A percentile compares a stretch with the other conserved stretches of the same genome.
Conservation (phyloP, 2,329 filamentous ascomycete genomes). For the Alternaria postmessia region DNA sequence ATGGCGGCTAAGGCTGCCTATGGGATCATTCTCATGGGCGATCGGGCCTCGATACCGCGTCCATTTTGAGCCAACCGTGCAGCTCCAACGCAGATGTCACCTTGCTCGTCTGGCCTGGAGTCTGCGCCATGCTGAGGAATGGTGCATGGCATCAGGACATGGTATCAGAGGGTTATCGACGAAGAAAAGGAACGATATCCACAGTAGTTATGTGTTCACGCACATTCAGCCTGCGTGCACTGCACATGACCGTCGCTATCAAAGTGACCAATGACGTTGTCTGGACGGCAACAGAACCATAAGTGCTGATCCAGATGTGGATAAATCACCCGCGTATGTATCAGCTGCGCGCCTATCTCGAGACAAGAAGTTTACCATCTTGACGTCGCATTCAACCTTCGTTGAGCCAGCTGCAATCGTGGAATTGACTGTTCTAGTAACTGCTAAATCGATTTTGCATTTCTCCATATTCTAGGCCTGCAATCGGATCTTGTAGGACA, state of each 20-base stretch:
- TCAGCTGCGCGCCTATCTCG: neutral
- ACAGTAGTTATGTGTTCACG: neutral
- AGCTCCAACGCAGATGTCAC: constrained; percentile 17
- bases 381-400: neutral
- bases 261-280: neutral
- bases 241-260: constrained; percentile 2
- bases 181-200: neutral
- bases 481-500: neutral
- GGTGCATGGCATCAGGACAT: constrained; percentile 5
- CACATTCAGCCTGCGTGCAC: neutral
- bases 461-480: neutral
- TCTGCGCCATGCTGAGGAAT: constrained; percentile 11
- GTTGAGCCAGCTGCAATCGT: neutral
- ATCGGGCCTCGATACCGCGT: constrained; percentile 15
- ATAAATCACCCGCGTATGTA: neutral
- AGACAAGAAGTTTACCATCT: neutral
- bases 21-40: constrained; percentile 8
- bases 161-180: neutral
- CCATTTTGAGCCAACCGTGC: constrained; percentile 21
- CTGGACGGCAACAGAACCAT: neutral
- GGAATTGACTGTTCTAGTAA: neutral
- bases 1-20: constrained; percentile 9
- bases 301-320: neutral
- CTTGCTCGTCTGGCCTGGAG: constrained; percentile 10
- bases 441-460: neutral